Conservation (phyloP, 2,329 filamentous ascomycete species). For the Pezizomycotina sp. region DNA sequence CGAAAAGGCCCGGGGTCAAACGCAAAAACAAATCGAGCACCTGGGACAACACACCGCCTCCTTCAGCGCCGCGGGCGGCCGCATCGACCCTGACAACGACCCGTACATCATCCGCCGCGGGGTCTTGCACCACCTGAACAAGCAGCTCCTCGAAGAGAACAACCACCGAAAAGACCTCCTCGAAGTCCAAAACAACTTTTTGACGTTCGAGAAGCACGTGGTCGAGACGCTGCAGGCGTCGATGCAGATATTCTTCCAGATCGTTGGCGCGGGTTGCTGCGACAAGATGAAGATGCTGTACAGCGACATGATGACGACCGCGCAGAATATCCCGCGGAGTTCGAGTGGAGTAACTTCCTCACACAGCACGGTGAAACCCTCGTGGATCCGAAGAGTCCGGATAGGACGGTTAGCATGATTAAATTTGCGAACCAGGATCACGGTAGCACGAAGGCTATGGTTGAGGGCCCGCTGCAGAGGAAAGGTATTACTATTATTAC, state of each 20-base stretch:
- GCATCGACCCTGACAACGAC: slow-evolving; percentile 56
- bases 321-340: slow-evolving; percentile 65
- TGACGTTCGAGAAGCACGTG: slow-evolving; percentile 72
- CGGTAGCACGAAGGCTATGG: slow-evolving; percentile 57
- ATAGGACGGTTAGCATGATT: slow-evolving; percentile 57
- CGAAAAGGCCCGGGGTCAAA: slow-evolving; percentile 67
- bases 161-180: slow-evolving; percentile 86
- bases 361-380: slow-evolving; percentile 54
- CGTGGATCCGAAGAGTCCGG: slow-evolving; percentile 58
- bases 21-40: slow-evolving; percentile 92
- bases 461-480: slow-evolving; percentile 76
- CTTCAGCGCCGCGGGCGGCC: slow-evolving; percentile 52
- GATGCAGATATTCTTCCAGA: slow-evolving; percentile 66
- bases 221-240: slow-evolving; percentile 65
- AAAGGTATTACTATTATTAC: slow-evolving; percentile 86
- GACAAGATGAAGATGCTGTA: slow-evolving; percentile 71
- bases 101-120: slow-evolving; percentile 76
- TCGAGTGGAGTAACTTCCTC: slow-evolving; percentile 81
- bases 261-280: slow-evolving; percentile 60
- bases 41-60: slow-evolving; percentile 70
- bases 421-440: slow-evolving; percentile 83
- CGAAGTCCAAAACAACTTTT: slow-evolving; percentile 77
- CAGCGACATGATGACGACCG: slow-evolving; percentile 55
- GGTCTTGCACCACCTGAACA: slow-evolving; percentile 67
- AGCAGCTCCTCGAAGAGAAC: slow-evolving; percentile 89